phyloP scores from a whole-genome alignment of 176 grass and related monocot genomes.

The Aegilops bicornis region DNA sequence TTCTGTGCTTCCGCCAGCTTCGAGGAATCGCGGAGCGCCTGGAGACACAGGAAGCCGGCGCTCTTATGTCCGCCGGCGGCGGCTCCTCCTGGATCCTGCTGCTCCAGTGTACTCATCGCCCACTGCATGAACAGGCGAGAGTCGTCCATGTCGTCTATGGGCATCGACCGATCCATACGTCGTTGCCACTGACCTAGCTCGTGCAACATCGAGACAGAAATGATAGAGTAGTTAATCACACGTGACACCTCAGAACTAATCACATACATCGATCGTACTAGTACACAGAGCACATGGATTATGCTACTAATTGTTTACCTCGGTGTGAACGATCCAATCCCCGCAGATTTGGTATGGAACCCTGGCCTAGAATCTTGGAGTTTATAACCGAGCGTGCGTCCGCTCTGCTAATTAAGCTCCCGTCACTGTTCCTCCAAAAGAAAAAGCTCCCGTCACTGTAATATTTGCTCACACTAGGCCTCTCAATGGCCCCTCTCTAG shows the following conservation, averaged over 20 bases:
- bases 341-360: not conserved
- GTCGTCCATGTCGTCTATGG: conserved; percentile 18
- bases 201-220: not conserved
- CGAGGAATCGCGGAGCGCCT: conserved; percentile 12
- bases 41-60: conserved; percentile 20
- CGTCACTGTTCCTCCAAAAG: not conserved
- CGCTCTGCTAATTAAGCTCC: too few relatives aligned
- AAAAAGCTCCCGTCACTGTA: not conserved
- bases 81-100: not conserved
- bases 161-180: too few relatives aligned
- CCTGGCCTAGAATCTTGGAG: too few relatives aligned
- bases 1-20: not conserved
- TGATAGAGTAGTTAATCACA: not conserved
- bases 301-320: not conserved
- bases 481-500: not conserved
- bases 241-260: not conserved
- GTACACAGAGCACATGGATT: not conserved
- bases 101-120: conserved; percentile 27
- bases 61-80: not conserved
- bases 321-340: not conserved
- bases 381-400: too few relatives aligned
- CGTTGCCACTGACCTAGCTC: not conserved
- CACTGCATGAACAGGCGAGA: conserved; percentile 28
- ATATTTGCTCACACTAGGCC: not conserved
- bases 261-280: too few relatives aligned